A percentile compares a stretch with the other conserved stretches of the same genome.
These are phyloP conservation scores for Phalaenopsis hybrid DNA, from an alignment of 116 monocot genomes.

Conservation along the genomic window DNA sequence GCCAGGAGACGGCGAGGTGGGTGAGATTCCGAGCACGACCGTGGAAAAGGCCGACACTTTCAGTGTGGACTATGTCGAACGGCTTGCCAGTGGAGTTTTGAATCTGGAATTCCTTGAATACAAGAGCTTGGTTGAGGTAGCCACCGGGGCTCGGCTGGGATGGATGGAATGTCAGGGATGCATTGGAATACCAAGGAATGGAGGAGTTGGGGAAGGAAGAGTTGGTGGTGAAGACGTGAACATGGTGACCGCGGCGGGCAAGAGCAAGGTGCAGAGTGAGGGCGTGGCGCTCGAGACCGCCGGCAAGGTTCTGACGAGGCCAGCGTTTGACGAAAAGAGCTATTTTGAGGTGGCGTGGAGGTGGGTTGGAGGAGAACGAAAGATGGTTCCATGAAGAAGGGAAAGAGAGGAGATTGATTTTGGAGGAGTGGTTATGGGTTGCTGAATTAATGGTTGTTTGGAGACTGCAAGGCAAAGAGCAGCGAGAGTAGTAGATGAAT, in stretches of 20 bases:
- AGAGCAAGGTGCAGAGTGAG: conserved; percentile 71
- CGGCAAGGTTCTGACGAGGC: conserved; percentile 54
- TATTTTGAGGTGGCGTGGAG: conserved; percentile 54
- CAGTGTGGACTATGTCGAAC: conserved; percentile 67
- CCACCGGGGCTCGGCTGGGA: conserved; percentile 52
- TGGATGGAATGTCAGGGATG: conserved; percentile 45
- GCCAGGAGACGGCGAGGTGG: conserved; percentile 74
- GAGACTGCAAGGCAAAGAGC: conserved; percentile 16
- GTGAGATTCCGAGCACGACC: conserved; percentile 47
- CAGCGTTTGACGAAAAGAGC: conserved; percentile 79
- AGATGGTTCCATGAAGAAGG: conserved; percentile 61
- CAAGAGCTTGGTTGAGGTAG: conserved; percentile 60
- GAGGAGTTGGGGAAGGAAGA: conserved; percentile 24
- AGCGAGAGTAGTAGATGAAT: conserved; percentile 38
- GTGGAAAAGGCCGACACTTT: conserved; percentile 69
- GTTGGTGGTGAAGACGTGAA: conserved; percentile 62
- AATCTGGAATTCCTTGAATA: conserved; percentile 46
- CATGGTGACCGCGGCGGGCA: conserved; percentile 60
- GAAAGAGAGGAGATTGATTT: conserved; percentile 53
- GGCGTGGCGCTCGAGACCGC: conserved; percentile 85
- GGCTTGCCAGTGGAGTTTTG: conserved; percentile 39
- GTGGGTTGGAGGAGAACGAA: conserved; percentile 44
- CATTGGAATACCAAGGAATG: conserved; percentile 1
- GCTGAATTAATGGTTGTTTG: background rate
- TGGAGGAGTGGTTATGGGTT: background rate